Evolutionary conservation across 2,329 filamentous ascomycete species (phyloP), one percentile per base, ranked within the genome.

Genomic region (Dactylellina leptospora): DNA sequence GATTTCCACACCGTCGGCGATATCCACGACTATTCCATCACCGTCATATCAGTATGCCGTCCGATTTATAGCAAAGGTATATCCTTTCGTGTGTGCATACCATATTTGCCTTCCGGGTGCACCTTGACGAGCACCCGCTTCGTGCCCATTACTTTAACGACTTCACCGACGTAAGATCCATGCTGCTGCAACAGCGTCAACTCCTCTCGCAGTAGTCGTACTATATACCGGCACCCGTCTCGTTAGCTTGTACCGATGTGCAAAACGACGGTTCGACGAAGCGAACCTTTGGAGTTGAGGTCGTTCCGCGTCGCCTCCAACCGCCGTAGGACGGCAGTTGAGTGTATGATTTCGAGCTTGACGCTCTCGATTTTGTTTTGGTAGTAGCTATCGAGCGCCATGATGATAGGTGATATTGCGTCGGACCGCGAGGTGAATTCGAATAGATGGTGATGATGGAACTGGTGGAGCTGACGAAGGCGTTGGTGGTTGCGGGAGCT

Each of bases 291-390:
- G 72, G 95, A 97, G 84, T 99, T 99, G 86, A 97, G 97, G 83
- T 99, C 95, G 80, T 99, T 99, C 76, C 95, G 89, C 82, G 99
- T 96, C 77, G 95, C 95, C 85, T 99, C 95, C 77, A 99, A 87
- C 79, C 95, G 88, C 77, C 95, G 90, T 74, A 99, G 85, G 68
- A 96, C 92, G 63, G 95, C 93, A 83, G 99, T 95, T 63, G 95
- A 93, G 83, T 97, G 93, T 81, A 99, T 93, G 81, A 99, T 99
- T 87, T 99, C 93, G 81, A 99, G 92, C 90, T 97, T 97, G 91
- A 97, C 96, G 81, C 90, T 89, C 91, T 99, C 95, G 83, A 97
- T 97, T 86, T 99, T 99, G 86, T 97, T 97, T 84, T 95, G 91
- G 82, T 96, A 99, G 84, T 97, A 99, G 82, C 90, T 96, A 82